A percentile compares a stretch with the other conserved stretches of the same genome.
Evolutionary conservation across 2,329 filamentous ascomycete genomes (phyloP).

Genomic region (Colletotrichum camelliae): DNA sequence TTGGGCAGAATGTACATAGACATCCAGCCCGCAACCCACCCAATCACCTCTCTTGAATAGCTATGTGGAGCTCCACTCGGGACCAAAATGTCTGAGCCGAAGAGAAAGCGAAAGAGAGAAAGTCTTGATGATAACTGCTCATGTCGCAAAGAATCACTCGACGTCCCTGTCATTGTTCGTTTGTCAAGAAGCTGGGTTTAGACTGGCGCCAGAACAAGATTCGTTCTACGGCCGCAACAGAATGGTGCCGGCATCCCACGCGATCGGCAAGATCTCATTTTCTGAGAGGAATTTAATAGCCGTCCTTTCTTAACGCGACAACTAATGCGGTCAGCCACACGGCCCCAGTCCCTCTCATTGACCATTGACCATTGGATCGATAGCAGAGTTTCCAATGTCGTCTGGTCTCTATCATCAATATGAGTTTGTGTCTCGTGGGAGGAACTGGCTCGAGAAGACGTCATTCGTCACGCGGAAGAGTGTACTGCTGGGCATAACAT

Average conservation of each 20-base stretch:
- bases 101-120: not conserved
- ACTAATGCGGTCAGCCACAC: not conserved
- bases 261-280: not conserved
- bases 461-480: not conserved
- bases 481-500: not conserved
- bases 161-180: not conserved
- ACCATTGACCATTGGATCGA: not conserved
- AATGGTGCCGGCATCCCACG: not conserved
- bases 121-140: not conserved
- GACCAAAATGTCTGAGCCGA: not conserved
- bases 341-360: not conserved
- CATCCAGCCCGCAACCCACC: not conserved
- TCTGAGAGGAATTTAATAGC: not conserved
- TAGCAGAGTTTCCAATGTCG: not conserved
- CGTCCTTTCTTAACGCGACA: not conserved
- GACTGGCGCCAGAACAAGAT: not conserved
- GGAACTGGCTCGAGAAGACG: not conserved
- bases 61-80: not conserved
- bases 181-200: not conserved
- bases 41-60: not conserved
- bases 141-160: not conserved
- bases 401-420: not conserved
- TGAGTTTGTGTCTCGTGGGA: not conserved
- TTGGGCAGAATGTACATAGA: constrained; percentile 5
- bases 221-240: not conserved